Evolutionary conservation across 345 rosid genomes (phyloP), one percentile per base, ranked within the genome.

Genomic region (Populus alba): DNA sequence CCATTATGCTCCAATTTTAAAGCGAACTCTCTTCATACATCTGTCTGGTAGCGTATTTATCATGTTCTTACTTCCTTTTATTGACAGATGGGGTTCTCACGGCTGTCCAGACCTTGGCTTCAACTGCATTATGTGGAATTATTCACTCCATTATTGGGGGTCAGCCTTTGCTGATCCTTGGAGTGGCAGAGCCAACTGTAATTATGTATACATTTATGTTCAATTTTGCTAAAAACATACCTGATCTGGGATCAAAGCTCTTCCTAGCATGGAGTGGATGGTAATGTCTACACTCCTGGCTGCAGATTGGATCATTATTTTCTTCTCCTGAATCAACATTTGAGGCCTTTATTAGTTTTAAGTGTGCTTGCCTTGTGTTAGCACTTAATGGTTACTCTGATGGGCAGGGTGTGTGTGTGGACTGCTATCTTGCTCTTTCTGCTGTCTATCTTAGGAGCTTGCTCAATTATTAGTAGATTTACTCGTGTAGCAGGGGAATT

Each of bases 171-270:
- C 72, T 82, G 75, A 82, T 82, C 53, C 81, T 82, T 12, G 84
- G 84, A 27, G 84, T 82, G 65, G 84, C 84, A 62, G 84, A 82
- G 55, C 84, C 84, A 49, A 82, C 84, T 65, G 84, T 78, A 6
- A 82, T 82, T 62, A 82, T 82, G 84, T 82, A 82, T 74, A 82
- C 79, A 15, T 82, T 73, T 72, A 72, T 82, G 81, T 82, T 68
- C 84, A 78, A 82, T 18, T 82, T 82, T 65, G 84, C 81, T 7
- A 70, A 73, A 70, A 70, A 18, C 43, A 78, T 81, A 75, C 69
- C 75, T 43, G 84, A 82, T 59, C 51, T 82, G 81, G 84, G 84
- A 74, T 74, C 77, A 33, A 82, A 82, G 41, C 81, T 82, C 79
- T 82, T 73, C 78, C 37, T 82, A 37, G 84, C 84, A 31, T 82